Base-by-base conservation (phyloP, 2,329 filamentous ascomycete genomes). In the Claviceps sp. region DNA sequence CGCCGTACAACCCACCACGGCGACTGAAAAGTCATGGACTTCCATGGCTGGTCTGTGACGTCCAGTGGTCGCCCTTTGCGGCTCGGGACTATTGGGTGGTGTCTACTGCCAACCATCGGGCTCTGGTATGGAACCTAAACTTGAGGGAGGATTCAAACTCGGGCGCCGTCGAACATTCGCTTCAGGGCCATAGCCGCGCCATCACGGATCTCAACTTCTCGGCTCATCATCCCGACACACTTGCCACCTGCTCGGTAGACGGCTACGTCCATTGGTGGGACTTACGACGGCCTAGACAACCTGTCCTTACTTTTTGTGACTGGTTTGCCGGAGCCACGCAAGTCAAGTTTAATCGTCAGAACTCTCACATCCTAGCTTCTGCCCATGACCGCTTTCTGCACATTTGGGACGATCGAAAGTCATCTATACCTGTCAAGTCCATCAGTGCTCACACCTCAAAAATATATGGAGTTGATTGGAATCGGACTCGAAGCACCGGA, bases 151-250 rank as follows among this genome's bases (percentile, higher is more conserved):
- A 91, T 59, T 86, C 85, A 0, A 71, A 72, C 26, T 75, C 77
- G 6, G 80, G 80, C 2, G 79, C 82, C 42, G 89, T 96, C 56
- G 88, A 96, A 65, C 86, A 91, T 66, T 90, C 88, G 13, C 75
- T 96, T 14, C 86, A 94, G 61, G 88, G 84, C 2, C 90, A 73
- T 66, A 87, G 81, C 45, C 79, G 91, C 57, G 89, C 90, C 55
- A 96, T 96, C 59, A 96, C 90, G 7, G 90, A 96, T 64, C 89
- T 96, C 66, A 96, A 96, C 66, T 96, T 95, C 66, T 95, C 88
- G 0, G 89, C 90, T 5, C 88, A 95, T 59, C 86, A 96, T 62
- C 88, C 89, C 0, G 90, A 96, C 62, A 74, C 90, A 44, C 78
- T 96, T 16, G 87, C 89, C 9, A 95, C 91, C 0, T 96, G 89